These are phyloP conservation scores for Senna tora DNA, from an alignment of 306 rosid genomes.

Conservation along the genomic window DNA sequence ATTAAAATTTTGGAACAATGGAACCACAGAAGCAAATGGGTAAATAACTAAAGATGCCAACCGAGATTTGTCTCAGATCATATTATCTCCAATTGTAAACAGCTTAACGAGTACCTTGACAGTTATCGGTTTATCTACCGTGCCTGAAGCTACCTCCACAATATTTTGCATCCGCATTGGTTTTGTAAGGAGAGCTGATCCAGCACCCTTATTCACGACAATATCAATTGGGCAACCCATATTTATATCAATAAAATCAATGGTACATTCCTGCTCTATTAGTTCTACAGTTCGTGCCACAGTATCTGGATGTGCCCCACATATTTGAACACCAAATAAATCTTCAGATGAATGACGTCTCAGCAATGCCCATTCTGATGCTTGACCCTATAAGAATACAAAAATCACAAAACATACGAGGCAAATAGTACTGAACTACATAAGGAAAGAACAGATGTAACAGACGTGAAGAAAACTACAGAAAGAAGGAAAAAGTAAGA, in stretches of 20 bases:
- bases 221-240: conserved; percentile 98
- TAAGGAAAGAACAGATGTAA: conserved; percentile 21
- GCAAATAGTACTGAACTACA: conserved; percentile 22
- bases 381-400: conserved; percentile 73
- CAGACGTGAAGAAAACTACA: conserved; percentile 4
- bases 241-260: conserved; percentile 91
- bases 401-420: conserved; percentile 10
- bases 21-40: conserved; percentile 14
- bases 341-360: conserved; percentile 88
- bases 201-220: conserved; percentile 94
- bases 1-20: conserved; percentile 10
- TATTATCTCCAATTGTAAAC: not conserved
- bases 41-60: conserved; percentile 27
- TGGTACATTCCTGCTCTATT: conserved; percentile 74
- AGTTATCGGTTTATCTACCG: conserved; percentile 66
- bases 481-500: not conserved
- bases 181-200: conserved; percentile 89
- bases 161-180: conserved; percentile 90
- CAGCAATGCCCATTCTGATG: conserved; percentile 95
- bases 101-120: conserved; percentile 60
- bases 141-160: conserved; percentile 72
- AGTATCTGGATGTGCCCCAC: conserved; percentile 83
- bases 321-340: conserved; percentile 93
- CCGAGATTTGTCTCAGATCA: conserved; percentile 26
- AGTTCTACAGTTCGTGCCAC: conserved; percentile 78